Base-by-base conservation (phyloP, 805 yeast species). In the Pichia cephalocereana region DNA sequence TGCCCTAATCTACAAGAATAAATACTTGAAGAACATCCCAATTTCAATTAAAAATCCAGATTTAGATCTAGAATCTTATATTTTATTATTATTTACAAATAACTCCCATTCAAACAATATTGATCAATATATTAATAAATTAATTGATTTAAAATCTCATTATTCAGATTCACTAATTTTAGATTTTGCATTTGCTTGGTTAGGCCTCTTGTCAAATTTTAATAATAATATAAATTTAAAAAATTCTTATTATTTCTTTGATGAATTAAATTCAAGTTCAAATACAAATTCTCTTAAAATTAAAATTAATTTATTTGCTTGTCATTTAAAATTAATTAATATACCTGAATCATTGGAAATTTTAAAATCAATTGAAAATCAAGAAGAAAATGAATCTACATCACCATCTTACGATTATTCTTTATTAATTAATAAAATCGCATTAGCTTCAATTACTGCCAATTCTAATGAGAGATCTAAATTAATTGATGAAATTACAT, bases 281-380 rank as follows among this genome's bases (percentile, higher is more conserved):
- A 62, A 69, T 34, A 65, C 74, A 28, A 70, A 72, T 59, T 56
- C 61, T 10, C 41, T 59, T 18, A 75, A 76, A 56, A 68, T 77
- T 17, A 74, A 84, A 55, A 58, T 77, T 36, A 82, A 84, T 38
- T 77, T 88, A 59, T 75, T 88, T 41, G 83, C 81, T 11, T 72
- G 89, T 51, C 88, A 90, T 52, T 67, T 90, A 57, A 88, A 86
- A 68, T 76, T 88, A 62, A 79, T 81, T 45, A 85, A 90, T 59
- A 70, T 79, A 48, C 91, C 90, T 2, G 97, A 91, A 67, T 90
- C 96, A 10, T 75, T 76, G 50, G 86, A 86, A 52, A 70, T 81
- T 37, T 67, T 84, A 12, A 67, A 67, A 31, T 68, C 73, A 45
- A 47, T 54, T 30, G 67, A 67, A 31, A 68, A 2, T 51, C 41